Conservation (phyloP, 2,329 filamentous ascomycete genomes). For the Penicillium brasilianum region DNA sequence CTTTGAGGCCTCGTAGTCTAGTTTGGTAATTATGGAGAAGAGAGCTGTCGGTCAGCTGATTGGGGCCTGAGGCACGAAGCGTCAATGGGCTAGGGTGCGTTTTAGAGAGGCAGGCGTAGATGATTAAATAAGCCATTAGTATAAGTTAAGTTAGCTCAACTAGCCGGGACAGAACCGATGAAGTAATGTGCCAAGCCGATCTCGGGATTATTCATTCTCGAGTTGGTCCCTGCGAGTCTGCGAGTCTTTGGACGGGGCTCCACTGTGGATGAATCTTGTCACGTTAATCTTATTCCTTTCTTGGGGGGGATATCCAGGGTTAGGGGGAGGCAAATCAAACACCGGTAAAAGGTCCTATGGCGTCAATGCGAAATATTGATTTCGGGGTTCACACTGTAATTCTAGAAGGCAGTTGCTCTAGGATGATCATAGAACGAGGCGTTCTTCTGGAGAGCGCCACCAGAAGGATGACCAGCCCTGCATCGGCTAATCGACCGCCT, state of each 20-base stretch:
- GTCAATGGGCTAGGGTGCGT: background rate
- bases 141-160: too few species aligned
- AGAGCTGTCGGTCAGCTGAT: background rate
- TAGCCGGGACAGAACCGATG: too few species aligned
- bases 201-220: background rate
- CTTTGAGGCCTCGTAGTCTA: too few species aligned
- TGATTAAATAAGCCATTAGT: background rate
- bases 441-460: background rate
- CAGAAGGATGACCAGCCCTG: background rate
- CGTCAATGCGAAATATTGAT: background rate
- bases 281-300: background rate
- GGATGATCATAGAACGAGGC: background rate
- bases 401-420: background rate
- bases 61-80: background rate
- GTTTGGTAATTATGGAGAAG: too few species aligned
- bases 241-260: background rate
- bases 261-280: constrained; percentile 1
- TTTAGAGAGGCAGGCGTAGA: background rate
- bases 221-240: background rate
- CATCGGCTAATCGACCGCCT: constrained; percentile 9
- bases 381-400: too few species aligned
- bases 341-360: background rate
- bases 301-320: background rate
- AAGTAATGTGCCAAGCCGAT: background rate
- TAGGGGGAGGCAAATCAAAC: background rate